These are phyloP conservation scores for Talaromyces trachyspermus DNA, from an alignment of 495 filamentous ascomycete genomes.

Conservation along the genomic window DNA sequence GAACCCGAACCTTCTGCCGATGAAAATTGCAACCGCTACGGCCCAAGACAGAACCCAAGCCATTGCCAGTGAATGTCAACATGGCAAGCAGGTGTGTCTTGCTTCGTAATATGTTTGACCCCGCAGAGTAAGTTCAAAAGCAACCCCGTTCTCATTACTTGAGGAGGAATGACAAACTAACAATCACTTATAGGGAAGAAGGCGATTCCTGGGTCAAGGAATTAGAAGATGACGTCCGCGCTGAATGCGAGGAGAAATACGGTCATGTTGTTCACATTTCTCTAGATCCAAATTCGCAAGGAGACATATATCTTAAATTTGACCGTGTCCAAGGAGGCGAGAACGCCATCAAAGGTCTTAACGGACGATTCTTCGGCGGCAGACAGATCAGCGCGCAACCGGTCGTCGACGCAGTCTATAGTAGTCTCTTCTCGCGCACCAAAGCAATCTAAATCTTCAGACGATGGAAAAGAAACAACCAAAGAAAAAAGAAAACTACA, in stretches of 20 bases:
- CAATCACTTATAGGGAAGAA: slow-evolving; percentile 56
- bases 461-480: not conserved
- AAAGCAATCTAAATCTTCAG: slow-evolving; percentile 58
- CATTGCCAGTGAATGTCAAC: slow-evolving; percentile 76
- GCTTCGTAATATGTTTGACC: slow-evolving; percentile 92
- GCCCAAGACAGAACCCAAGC: slow-evolving; percentile 74
- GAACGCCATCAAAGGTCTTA: slow-evolving; percentile 95
- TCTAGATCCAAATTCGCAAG: slow-evolving; percentile 85
- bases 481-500: no score
- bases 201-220: slow-evolving; percentile 88
- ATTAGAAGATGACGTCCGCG: slow-evolving; percentile 86
- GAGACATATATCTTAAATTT: slow-evolving; percentile 98
- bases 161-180: slow-evolving; percentile 37
- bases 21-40: slow-evolving; percentile 65
- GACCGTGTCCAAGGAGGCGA: slow-evolving; percentile 89
- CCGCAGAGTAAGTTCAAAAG: slow-evolving; percentile 66
- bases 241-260: slow-evolving; percentile 93
- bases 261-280: slow-evolving; percentile 97
- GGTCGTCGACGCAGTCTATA: slow-evolving; percentile 97
- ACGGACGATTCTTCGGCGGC: slow-evolving; percentile 91
- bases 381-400: slow-evolving; percentile 85
- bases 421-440: slow-evolving; percentile 86
- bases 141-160: not conserved
- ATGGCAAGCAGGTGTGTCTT: slow-evolving; percentile 93
- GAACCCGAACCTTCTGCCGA: slow-evolving; percentile 59